A percentile compares a stretch with the other conserved stretches of the same genome.
Conservation (phyloP, 441 rosid species). For the Eruca vesicaria region DNA sequence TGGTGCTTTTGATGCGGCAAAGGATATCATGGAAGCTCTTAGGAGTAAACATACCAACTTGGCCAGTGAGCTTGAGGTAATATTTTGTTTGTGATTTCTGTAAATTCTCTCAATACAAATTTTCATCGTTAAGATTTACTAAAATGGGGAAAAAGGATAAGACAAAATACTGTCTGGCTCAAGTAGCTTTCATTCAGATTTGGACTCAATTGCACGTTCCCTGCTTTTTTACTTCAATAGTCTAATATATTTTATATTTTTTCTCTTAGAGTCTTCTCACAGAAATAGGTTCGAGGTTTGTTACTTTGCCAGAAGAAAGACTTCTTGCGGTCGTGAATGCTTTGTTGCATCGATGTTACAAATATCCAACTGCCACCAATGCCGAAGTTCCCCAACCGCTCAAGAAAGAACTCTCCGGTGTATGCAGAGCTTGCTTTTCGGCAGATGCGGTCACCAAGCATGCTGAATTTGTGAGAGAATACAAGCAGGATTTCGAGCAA, state of each 20-base stretch:
- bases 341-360: slow-evolving; percentile 96
- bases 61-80: slow-evolving; percentile 97
- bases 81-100: slow-evolving; percentile 11
- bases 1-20: slow-evolving; percentile 92
- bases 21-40: slow-evolving; percentile 95
- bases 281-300: slow-evolving; percentile 97
- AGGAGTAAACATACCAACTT: slow-evolving; percentile 94
- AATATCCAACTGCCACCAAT: slow-evolving; percentile 95
- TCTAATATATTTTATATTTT: slow-evolving; percentile 3
- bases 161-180: slow-evolving; percentile 1
- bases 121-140: neutral
- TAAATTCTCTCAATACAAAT: neutral
- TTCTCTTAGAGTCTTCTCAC: slow-evolving; percentile 75
- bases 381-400: slow-evolving; percentile 98
- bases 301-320: slow-evolving; percentile 96
- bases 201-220: neutral
- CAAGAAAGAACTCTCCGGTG: slow-evolving; percentile 98
- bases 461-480: slow-evolving; percentile 95
- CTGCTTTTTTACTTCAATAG: slow-evolving; percentile 9
- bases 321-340: slow-evolving; percentile 99
- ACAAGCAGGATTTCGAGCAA: slow-evolving; percentile 91
- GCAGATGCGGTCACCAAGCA: slow-evolving; percentile 98
- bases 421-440: slow-evolving; percentile 97
- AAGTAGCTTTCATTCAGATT: slow-evolving; percentile 14
- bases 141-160: neutral